Base-by-base conservation (phyloP, 2,329 filamentous ascomycete genomes). In the Paecilomyces fulvus region DNA sequence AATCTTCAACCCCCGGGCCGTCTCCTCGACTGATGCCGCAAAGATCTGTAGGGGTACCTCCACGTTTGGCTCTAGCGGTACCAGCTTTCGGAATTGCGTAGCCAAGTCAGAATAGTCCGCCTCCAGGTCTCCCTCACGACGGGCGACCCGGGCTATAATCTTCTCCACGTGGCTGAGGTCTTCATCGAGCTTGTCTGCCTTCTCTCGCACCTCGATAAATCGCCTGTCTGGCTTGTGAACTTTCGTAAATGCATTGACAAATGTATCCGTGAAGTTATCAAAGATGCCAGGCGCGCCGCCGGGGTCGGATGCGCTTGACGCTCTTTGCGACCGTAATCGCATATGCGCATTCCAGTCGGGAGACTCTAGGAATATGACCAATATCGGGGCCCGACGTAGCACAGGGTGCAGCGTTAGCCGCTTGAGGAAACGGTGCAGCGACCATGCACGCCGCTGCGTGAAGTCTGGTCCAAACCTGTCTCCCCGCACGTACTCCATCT, bases 331-430 rank as follows among this genome's bases (percentile, higher is more conserved):
- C 51, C 91, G 84, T 62, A 84, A 84, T 65, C 86, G 86, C 92
- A 99, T 96, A 51, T 90, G 92, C 31, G 91, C 88, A 72, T 99
- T 97, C 94, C 94, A 99, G 73, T 99, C 94, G 25, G 82, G 83
- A 58, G 87, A 92, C 74, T 99, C 94, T 60, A 99, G 84, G 71
- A 99, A 99, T 58, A 86, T 87, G 64, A 94, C 87, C 30, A 99
- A 80, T 37, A 97, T 85, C 25, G 86, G 81, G 0, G 90, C 88
- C 56, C 92, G 85, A 25, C 94, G 88, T 51, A 99, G 83, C 17
- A 92, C 87, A 0, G 94, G 94, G 67, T 99, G 94, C 49, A 96
- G 80, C 2, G 92, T 85, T 56, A 96, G 79, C 3, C 94, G 88
- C 67, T 87, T 84, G 50, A 99, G 81, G 71, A 99, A 99, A 54